Base-by-base conservation (phyloP, 1,139 yeast genomes). In the Suhomyces taliae region DNA sequence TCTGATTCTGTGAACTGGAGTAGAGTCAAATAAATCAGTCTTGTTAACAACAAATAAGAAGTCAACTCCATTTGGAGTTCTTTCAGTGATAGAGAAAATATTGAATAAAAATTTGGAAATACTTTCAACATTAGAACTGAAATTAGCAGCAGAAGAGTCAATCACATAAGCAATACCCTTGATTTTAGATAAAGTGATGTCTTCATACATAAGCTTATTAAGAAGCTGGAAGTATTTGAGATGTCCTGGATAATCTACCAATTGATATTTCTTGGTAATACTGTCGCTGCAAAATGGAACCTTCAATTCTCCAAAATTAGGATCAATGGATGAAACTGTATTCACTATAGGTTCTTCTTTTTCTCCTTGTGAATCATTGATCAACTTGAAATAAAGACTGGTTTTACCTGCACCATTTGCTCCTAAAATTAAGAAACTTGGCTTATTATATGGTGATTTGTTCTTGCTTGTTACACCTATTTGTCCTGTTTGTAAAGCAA, bases 171-270 rank as follows among this genome's bases (percentile, higher is more conserved):
- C 66, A 6, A 90, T 70, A 4, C 96, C 97, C 53, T 76, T 70
- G 40, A 84, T 67, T 35, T 73, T 72, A 41, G 67, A 65, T 39
- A 79, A 59, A 27, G 82, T 71, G 36, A 73, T 68, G 41, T 78
- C 78, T 26, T 75, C 70, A 12, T 74, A 61, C 42, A 78, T 68
- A 53, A 71, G 58, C 48, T 70, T 74, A 50, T 67, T 66, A 53
- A 81, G 63, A 45, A 76, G 67, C 43, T 78, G 78, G 50, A 79
- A 80, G 55, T 90, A 79, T 62, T 90, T 90, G 48, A 80, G 70
- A 65, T 87, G 93, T 7, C 97, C 97, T 2, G 98, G 98, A 55
- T 84, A 83, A 61, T 91, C 98, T 43, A 86, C 76, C 40, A 90
- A 62, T 54, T 76, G 75, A 65, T 69, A 76, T 32, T 55, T 53